Conservation (phyloP, 2,329 filamentous ascomycete species). For the Gyromitra esculenta region DNA sequence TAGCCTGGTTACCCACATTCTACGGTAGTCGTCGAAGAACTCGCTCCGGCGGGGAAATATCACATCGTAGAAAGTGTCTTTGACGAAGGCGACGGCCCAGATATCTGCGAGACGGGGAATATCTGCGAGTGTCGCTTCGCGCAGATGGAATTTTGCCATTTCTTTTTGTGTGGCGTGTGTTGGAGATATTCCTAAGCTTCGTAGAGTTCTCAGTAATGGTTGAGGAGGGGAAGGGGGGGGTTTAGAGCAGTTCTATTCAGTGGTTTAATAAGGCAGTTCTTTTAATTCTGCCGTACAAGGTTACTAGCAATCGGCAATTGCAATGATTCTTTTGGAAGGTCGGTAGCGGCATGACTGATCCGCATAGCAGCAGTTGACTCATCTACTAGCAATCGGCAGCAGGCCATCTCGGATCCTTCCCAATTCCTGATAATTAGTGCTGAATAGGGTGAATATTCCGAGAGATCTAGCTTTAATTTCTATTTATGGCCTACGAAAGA, state of each 20-base stretch:
- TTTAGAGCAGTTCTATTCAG: background rate
- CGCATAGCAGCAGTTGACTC: background rate
- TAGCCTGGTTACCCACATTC: constrained; percentile 1
- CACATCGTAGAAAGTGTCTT: constrained; percentile 32
- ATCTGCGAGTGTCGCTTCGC: constrained; percentile 33
- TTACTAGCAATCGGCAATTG: background rate
- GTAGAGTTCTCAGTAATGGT: background rate
- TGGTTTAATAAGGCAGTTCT: background rate
- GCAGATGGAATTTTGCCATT: constrained; percentile 31
- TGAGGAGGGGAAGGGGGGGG: background rate
- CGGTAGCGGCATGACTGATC: background rate
- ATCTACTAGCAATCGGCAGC: background rate
- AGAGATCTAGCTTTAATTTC: background rate
- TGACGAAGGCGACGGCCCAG: constrained; percentile 19
- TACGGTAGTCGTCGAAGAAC: constrained; percentile 36
- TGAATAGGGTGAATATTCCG: background rate
- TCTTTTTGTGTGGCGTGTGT: background rate
- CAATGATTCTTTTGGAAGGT: constrained; percentile 6
- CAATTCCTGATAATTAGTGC: background rate
- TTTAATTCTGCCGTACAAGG: background rate
- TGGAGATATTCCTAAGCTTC: too few species aligned
- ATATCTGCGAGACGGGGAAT: constrained; percentile 38
- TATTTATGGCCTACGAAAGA: background rate
- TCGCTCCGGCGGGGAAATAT: constrained; percentile 26
- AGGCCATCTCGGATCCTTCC: background rate